Evolutionary conservation across 1,284 basidiomycete genomes (phyloP), one percentile per base, ranked within the genome.

Genomic region (Pseudozyma flocculosa): DNA sequence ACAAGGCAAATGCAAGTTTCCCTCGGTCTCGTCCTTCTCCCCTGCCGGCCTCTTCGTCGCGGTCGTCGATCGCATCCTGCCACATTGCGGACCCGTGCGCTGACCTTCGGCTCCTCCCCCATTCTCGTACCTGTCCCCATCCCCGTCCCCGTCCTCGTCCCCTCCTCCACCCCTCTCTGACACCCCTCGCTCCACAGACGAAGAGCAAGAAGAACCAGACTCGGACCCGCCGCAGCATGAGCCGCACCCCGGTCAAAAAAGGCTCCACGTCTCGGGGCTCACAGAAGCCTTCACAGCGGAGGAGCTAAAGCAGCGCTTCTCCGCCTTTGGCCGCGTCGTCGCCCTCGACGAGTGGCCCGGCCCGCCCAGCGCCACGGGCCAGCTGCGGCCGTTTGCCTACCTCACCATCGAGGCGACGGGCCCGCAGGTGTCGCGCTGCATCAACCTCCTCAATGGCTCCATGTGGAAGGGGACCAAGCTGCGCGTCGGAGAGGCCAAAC

Each of bases 381-480:
- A 58, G 26, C 48, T 56, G 11, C 54, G 54, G 13, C 62, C 65
- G 2, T 75, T 61, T 36, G 67, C 64, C 17, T 76, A 70, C 42
- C 41, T 68, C 9, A 74, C 70, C 18, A 24, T 76, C 8, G 48
- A 50, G 36, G 63, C 67, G n/a, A 47, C 68, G 2, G 57, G 51
- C 2, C 39, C 48, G 4, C 64, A 72, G 52, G 51, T 75, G 34
- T 43, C 58, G 23, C 47, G 59, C 15, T 64, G 67, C 48, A 59
- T 72, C 41, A 71, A 68, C 30, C 42, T 66, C 9, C 48, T 77
- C 3, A 68, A 61, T 18, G 70, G 70, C 17, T 67, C 72, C 17
- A 61, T 69, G 18, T 77, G 75, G 75, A 76, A 75, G 29, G 72
- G 71, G 3, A 54, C 65, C 10, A 74, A 64, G 23, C 49, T 77